These are phyloP conservation scores for Huiozyma sinensis DNA, from an alignment of 805 yeast genomes.

Conservation along the genomic window DNA sequence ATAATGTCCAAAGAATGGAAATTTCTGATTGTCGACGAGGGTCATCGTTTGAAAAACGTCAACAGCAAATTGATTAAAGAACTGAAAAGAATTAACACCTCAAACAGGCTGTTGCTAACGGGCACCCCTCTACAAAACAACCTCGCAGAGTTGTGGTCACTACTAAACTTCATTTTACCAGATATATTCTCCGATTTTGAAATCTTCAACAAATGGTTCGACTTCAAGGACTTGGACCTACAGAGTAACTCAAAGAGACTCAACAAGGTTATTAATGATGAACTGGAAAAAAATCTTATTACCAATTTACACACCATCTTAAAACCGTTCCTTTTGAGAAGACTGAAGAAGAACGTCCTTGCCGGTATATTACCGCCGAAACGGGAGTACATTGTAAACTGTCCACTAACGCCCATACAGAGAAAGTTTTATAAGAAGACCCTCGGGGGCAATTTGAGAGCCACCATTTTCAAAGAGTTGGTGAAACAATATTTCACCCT, in stretches of 20 bases:
- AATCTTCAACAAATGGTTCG: constrained; percentile 90
- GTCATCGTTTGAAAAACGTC: constrained; percentile 81
- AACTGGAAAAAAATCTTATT: constrained; percentile 51
- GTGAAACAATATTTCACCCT: constrained; percentile 41
- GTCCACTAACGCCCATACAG: constrained; percentile 56
- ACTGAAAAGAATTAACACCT: constrained; percentile 53
- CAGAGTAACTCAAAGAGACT: constrained; percentile 21
- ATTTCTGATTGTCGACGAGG: constrained; percentile 87
- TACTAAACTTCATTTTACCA: constrained; percentile 82
- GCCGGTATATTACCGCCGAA: constrained; percentile 67
- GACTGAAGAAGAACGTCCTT: constrained; percentile 68
- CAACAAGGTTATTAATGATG: constrained; percentile 41
- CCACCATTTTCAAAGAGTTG: constrained; percentile 35
- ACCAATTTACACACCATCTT: constrained; percentile 76
- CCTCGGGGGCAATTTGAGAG: constrained; percentile 34
- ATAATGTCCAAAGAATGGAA: constrained; percentile 57
- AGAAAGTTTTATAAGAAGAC: constrained; percentile 47
- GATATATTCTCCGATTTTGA: constrained; percentile 87
- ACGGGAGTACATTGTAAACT: constrained; percentile 75
- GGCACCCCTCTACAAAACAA: constrained; percentile 97
- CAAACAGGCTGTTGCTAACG: constrained; percentile 70
- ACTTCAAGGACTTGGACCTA: constrained; percentile 50
- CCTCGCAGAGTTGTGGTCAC: constrained; percentile 81
- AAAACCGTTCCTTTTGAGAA: constrained; percentile 75
- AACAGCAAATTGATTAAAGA: constrained; percentile 66